Evolutionary conservation across 2,329 filamentous ascomycete genomes (phyloP).

Genomic region (Apiospora pterosperma): DNA sequence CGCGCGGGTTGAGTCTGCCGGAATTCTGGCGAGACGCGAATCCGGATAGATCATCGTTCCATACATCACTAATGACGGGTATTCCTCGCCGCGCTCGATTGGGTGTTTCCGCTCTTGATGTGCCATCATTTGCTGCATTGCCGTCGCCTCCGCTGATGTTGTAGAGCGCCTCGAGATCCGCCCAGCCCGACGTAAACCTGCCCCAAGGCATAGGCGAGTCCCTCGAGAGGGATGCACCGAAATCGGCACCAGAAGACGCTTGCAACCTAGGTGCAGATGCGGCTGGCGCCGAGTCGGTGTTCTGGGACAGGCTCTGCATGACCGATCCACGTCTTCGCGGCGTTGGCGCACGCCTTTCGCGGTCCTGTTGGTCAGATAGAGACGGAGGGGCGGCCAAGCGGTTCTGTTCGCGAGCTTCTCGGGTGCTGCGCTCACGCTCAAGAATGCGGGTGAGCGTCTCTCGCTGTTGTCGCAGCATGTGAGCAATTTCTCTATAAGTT

Average conservation of each 20-base stretch:
- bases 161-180: constrained; percentile 41
- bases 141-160: constrained; percentile 26
- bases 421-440: constrained; percentile 25
- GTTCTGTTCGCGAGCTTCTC: constrained; percentile 23
- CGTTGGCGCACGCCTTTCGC: constrained; percentile 25
- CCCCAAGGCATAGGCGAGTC: constrained; percentile 22
- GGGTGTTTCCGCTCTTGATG: constrained; percentile 19
- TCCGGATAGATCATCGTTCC: constrained; percentile 23
- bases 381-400: constrained; percentile 19
- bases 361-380: constrained; percentile 23
- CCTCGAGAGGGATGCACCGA: constrained; percentile 13
- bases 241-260: constrained; percentile 7
- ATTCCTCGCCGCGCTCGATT: constrained; percentile 24
- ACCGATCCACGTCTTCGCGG: constrained; percentile 26
- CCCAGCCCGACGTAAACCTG: constrained; percentile 32
- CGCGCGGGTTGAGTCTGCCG: constrained; percentile 25
- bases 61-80: constrained; percentile 28
- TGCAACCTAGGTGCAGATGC: constrained; percentile 8
- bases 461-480: constrained; percentile 19
- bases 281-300: constrained; percentile 18
- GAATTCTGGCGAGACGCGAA: constrained; percentile 20
- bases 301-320: constrained; percentile 26
- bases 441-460: constrained; percentile 28
- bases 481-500: constrained; percentile 9
- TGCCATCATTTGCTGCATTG: constrained; percentile 19